Percentiles rank a stretch among this genome's conserved stretches.
These are phyloP conservation scores for Lithocarpus polystachyus DNA, from an alignment of 306 rosid genomes.

Conservation along the genomic window DNA sequence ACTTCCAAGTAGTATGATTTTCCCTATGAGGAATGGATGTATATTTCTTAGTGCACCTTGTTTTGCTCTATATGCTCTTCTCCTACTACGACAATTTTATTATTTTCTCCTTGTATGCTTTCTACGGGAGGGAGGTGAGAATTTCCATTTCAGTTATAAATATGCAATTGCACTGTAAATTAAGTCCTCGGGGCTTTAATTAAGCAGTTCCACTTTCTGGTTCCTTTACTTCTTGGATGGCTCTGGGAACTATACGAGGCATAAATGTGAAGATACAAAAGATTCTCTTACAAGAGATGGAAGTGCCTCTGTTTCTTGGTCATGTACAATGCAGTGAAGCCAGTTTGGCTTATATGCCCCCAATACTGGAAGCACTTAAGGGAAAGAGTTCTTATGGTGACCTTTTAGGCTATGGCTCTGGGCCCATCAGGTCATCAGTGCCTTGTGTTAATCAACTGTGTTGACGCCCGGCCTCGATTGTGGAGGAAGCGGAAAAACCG, in stretches of 20 bases:
- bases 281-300: slow-evolving; percentile 3
- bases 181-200: slow-evolving; percentile 16
- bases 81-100: not conserved
- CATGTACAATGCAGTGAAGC: too few species aligned
- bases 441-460: too few species aligned
- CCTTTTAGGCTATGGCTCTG: too few species aligned
- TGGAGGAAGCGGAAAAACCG: too few species aligned
- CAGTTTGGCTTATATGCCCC: too few species aligned
- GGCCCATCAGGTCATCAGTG: too few species aligned
- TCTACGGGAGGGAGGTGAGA: not conserved
- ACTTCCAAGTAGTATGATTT: not conserved
- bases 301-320: too few species aligned
- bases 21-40: too few species aligned
- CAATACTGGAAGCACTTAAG: too few species aligned
- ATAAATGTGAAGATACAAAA: not conserved
- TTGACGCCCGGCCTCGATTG: too few species aligned
- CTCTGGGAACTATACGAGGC: slow-evolving; percentile 21
- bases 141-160: slow-evolving; percentile 17
- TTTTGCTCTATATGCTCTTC: slow-evolving; percentile 27
- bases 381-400: too few species aligned
- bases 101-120: not conserved
- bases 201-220: slow-evolving; percentile 22
- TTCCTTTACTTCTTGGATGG: slow-evolving; percentile 20
- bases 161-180: slow-evolving; percentile 2
- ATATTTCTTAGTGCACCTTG: slow-evolving; percentile 33